Base-by-base conservation (phyloP, 2,329 filamentous ascomycete genomes). In the Botrytis byssoidea region DNA sequence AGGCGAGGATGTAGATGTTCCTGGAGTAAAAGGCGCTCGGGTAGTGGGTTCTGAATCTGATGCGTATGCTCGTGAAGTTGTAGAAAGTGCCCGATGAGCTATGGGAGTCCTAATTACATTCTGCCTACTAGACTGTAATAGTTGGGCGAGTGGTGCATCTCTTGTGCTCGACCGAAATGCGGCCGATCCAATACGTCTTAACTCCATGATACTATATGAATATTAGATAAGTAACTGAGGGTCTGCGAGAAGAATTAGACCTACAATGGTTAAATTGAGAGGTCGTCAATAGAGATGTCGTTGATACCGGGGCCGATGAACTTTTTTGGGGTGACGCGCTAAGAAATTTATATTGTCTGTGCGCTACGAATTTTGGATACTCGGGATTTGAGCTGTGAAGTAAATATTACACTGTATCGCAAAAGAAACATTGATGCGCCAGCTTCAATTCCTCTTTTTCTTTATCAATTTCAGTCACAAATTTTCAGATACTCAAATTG, bases 201-300 rank as follows among this genome's bases (percentile, higher is more conserved):
- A 67, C 74, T 82, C 81, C 81, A 83, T 83, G 72, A 68, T 68
- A 40, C 75, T 77, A 44, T 42, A 29, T 40, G 59, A 40, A 3
- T 29, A 77, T 75, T 78, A 76, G 29, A 70, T 2, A 71, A 70
- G 8, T 32, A 51, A 22, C 55, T 71, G 16, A 22, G 46, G 29
- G 29, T 76, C 72, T 74, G 74, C 74, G 76, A 74, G 57, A 4
- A 25, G 3, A 63, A 61, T 69, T 51, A 61, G 25, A 74, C 77
- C 64, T 76, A 79, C 79, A 51, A 74, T 74, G 74, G 46, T 64
- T 48, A 59, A 65, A 73, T 71, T 74, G 70, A 44, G 14, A 35
- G 61, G 66, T 70, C 55, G n/a, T 48, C 48, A 22, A 73, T 59
- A 68, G 70, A 71, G 65, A n/a, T 76, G 78, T 77, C 73, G 77